A percentile compares a stretch with the other conserved stretches of the same genome.
These are phyloP conservation scores for Petasospora rhodanensis DNA, from an alignment of 1,139 yeast species.

Conservation along the genomic window DNA sequence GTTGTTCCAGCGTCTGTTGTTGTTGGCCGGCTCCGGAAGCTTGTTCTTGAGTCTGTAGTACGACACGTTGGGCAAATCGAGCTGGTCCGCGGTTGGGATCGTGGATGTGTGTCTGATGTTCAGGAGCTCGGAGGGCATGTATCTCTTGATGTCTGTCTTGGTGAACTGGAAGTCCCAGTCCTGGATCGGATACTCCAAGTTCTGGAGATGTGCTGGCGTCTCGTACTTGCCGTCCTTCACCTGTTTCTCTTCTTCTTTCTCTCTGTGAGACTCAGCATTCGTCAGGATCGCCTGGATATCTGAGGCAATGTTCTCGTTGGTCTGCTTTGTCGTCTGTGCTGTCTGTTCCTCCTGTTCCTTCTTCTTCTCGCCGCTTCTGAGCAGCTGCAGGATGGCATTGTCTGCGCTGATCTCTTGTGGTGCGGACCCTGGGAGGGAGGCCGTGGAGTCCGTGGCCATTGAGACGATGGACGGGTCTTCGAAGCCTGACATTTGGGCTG, in stretches of 20 bases:
- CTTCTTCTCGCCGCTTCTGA: slow-evolving; percentile 24
- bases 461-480: slow-evolving; percentile 7
- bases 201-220: slow-evolving; percentile 5
- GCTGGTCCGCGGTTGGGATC: slow-evolving; percentile 12
- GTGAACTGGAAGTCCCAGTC: slow-evolving; percentile 19
- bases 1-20: no score
- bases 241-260: slow-evolving; percentile 9
- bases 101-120: slow-evolving; percentile 12
- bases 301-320: neutral
- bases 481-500: slow-evolving; percentile 3
- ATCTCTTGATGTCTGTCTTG: slow-evolving; percentile 13
- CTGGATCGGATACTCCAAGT: slow-evolving; percentile 15
- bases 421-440: no score
- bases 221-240: slow-evolving; percentile 4
- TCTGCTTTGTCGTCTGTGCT: slow-evolving; percentile 2
- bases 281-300: slow-evolving; percentile 2
- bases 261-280: slow-evolving; percentile 10
- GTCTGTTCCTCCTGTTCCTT: slow-evolving; percentile 22
- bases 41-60: slow-evolving; percentile 20
- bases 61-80: slow-evolving; percentile 20
- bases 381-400: slow-evolving; percentile 22
- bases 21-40: slow-evolving; percentile 10
- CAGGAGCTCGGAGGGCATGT: slow-evolving; percentile 20
- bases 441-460: slow-evolving; percentile 1
- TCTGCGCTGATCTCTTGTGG: no score